phyloP scores from a whole-genome alignment of 1,139 yeast genomes.

The Kurtzmaniella quercitrusa region DNA sequence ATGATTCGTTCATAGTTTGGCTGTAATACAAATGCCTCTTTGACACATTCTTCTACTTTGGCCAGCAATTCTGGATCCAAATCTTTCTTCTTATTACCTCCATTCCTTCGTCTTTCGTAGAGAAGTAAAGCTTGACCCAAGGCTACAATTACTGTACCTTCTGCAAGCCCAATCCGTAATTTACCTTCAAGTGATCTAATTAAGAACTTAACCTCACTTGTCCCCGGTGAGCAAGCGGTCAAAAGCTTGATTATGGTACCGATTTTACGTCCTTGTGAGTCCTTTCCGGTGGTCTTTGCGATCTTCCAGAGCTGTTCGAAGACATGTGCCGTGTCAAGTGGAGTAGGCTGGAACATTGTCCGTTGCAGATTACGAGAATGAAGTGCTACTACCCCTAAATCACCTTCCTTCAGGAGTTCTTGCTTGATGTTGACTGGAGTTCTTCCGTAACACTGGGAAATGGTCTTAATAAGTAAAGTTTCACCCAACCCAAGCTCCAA shows the following conservation, averaged over 20 bases:
- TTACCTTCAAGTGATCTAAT: constrained; percentile 92
- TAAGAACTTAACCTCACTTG: constrained; percentile 77
- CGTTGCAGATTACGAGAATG: constrained; percentile 81
- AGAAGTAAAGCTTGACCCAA: constrained; percentile 78
- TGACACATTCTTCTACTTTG: constrained; percentile 70
- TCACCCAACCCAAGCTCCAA: constrained; percentile 93
- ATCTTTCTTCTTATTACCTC: constrained; percentile 11
- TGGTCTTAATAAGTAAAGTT: constrained; percentile 78
- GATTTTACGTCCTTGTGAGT: constrained; percentile 76
- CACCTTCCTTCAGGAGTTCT: constrained; percentile 80
- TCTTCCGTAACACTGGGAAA: constrained; percentile 87
- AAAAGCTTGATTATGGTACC: constrained; percentile 75
- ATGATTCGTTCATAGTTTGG: constrained; percentile 87
- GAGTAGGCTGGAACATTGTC: constrained; percentile 88
- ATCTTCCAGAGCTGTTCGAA: constrained; percentile 71
- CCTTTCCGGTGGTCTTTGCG: constrained; percentile 77
- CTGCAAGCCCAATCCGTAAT: constrained; percentile 89
- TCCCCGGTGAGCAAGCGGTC: constrained; percentile 75
- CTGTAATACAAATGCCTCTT: constrained; percentile 85
- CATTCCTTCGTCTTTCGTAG: constrained; percentile 37
- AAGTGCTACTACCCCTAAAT: constrained; percentile 85
- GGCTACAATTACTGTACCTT: constrained; percentile 80
- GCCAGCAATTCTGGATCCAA: constrained; percentile 39
- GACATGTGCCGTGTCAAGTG: constrained; percentile 69
- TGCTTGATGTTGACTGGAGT: constrained; percentile 63